Conservation (phyloP, 495 filamentous ascomycete species). For the Penicillium tannophilum region DNA sequence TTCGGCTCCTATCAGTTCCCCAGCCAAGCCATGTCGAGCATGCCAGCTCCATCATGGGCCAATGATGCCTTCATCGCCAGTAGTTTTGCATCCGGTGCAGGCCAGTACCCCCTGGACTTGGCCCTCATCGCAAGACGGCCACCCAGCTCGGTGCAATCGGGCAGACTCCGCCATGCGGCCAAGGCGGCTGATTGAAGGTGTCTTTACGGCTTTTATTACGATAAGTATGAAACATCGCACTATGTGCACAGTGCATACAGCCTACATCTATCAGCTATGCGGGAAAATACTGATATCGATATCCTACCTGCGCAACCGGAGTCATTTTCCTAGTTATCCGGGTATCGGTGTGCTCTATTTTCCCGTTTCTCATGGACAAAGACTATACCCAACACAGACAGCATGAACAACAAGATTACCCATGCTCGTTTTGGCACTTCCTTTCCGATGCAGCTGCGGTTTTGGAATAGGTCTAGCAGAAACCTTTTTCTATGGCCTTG, state of each 20-base stretch:
- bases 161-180: conserved; percentile 50
- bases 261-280: conserved; percentile 4
- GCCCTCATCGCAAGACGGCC: conserved; percentile 31
- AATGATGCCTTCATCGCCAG: conserved; percentile 50
- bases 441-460: conserved; percentile 5
- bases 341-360: conserved; percentile 2
- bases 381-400: not conserved
- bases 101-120: conserved; percentile 30
- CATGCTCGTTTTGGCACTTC: not conserved
- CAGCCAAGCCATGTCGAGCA: conserved; percentile 35
- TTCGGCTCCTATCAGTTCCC: conserved; percentile 29
- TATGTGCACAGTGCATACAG: not conserved
- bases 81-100: conserved; percentile 30
- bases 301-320: conserved; percentile 6
- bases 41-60: conserved; percentile 39
- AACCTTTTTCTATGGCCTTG: not conserved
- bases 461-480: not conserved
- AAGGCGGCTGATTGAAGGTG: conserved; percentile 44
- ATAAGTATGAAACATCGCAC: conserved; percentile 4
- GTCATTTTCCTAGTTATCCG: not conserved
- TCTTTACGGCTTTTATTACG: not conserved
- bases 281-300: conserved; percentile 4
- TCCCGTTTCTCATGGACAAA: not conserved
- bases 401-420: not conserved
- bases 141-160: conserved; percentile 47